A percentile compares a stretch with the other conserved stretches of the same genome.
Evolutionary conservation across 352 stramenopile species (phyloP).

Genomic region (Phytophthora citricola): DNA sequence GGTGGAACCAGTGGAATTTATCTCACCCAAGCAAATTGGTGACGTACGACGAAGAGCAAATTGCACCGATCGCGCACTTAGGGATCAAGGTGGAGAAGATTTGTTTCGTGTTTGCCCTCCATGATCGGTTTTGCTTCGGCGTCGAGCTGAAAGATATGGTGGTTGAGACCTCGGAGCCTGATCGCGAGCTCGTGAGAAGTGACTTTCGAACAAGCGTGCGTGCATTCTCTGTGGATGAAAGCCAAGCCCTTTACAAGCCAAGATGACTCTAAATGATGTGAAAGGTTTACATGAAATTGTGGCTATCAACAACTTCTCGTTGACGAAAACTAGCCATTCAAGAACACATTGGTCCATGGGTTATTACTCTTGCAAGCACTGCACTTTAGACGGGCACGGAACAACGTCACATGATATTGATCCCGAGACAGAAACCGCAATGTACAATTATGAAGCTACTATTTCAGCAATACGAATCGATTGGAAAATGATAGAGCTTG

Average conservation of each 20-base stretch:
- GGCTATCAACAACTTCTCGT: constrained; percentile 33
- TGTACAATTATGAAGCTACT: constrained; percentile 73
- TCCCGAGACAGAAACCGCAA: constrained; percentile 50
- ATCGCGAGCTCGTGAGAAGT: constrained; percentile 42
- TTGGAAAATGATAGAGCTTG: constrained; percentile 62
- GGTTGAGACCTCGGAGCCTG: constrained; percentile 44
- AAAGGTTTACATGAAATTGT: constrained; percentile 53
- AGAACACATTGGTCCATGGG: constrained; percentile 57
- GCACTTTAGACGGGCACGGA: constrained; percentile 19
- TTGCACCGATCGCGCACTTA: constrained; percentile 76
- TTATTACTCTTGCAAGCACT: constrained; percentile 56
- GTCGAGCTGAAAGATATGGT: constrained; percentile 44
- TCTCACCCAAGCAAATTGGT: constrained; percentile 70
- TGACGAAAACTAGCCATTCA: constrained; percentile 59
- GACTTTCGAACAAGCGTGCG: constrained; percentile 40
- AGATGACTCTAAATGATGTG: constrained; percentile 30
- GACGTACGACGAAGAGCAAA: constrained; percentile 49
- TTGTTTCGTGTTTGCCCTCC: constrained; percentile 61
- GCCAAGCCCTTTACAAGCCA: constrained; percentile 38
- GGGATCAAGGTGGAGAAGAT: constrained; percentile 54
- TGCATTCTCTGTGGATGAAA: constrained; percentile 48
- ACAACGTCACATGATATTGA: constrained; percentile 26
- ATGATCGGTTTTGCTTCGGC: constrained; percentile 70
- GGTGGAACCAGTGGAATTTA: constrained; percentile 86
- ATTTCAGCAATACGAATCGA: constrained; percentile 60